These are phyloP conservation scores for Sparassis latifolia DNA, from an alignment of 1,284 basidiomycete genomes.

Conservation along the genomic window DNA sequence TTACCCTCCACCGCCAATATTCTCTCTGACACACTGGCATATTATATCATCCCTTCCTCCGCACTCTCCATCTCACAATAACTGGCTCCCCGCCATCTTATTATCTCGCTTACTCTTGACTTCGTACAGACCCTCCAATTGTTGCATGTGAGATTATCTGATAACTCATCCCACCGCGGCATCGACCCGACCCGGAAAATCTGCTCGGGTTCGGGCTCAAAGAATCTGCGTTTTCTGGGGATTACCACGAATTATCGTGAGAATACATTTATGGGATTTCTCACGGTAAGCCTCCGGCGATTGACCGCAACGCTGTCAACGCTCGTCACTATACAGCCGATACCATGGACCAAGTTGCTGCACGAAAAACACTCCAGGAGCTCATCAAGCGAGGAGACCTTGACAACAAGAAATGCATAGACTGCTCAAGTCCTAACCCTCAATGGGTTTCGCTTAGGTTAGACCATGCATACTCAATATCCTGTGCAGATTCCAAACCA, in stretches of 20 bases:
- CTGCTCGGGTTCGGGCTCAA: too few species aligned
- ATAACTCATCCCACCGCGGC: too few species aligned
- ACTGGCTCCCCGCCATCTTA: too few species aligned
- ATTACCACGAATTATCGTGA: neutral
- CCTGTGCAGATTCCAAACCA: constrained; percentile 14
- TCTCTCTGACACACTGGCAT: too few species aligned
- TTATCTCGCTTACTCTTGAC: too few species aligned
- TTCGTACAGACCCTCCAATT: too few species aligned
- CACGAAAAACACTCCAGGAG: constrained; percentile 66
- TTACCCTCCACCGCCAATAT: too few species aligned
- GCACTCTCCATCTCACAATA: too few species aligned
- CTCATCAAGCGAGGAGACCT: constrained; percentile 69
- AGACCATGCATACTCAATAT: constrained; percentile 11
- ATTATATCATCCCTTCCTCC: too few species aligned
- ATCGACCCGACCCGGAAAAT: too few species aligned
- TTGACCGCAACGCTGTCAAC: neutral
- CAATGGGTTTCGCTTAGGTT: constrained; percentile 87
- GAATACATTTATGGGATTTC: neutral
- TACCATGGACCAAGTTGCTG: constrained; percentile 59
- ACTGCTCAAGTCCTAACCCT: constrained; percentile 82
- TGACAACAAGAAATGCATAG: constrained; percentile 72
- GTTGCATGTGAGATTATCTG: too few species aligned
- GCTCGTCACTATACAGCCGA: neutral
- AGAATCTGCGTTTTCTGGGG: too few species aligned
- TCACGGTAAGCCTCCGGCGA: neutral